phyloP scores from a whole-genome alignment of 148 eudicot genomes.

The Heliamphora exappendiculata region DNA sequence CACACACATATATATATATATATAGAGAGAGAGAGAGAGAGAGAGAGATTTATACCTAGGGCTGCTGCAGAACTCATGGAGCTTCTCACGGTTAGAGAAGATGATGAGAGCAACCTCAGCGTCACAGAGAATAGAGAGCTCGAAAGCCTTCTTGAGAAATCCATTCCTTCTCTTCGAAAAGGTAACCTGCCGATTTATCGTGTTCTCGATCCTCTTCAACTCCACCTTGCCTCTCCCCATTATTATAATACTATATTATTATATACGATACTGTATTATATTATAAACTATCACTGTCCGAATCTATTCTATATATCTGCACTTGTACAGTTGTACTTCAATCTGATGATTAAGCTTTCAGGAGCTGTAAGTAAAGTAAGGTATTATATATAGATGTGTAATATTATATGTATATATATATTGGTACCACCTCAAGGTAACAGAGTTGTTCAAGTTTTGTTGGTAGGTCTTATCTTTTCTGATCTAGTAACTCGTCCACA shows the following conservation, averaged over 20 bases:
- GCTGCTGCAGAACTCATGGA: slow-evolving; percentile 27
- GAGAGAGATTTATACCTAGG: too few species aligned
- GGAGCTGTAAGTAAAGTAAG: background rate
- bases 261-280: background rate
- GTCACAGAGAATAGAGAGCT: too few species aligned
- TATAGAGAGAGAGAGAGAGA: too few species aligned
- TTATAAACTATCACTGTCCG: background rate
- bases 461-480: background rate
- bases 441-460: background rate
- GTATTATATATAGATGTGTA: background rate
- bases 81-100: slow-evolving; percentile 55
- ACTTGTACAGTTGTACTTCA: background rate
- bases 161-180: too few species aligned
- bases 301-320: background rate
- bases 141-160: too few species aligned
- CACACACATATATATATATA: too few species aligned
- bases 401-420: background rate
- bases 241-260: background rate
- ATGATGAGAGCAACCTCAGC: too few species aligned
- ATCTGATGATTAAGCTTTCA: background rate
- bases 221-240: slow-evolving; percentile 67
- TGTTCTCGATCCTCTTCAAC: slow-evolving; percentile 60
- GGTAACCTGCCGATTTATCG: slow-evolving; percentile 57
- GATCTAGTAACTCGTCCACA: background rate
- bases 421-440: too few species aligned